These are phyloP conservation scores for Moricandia moricandioides DNA, from an alignment of 345 rosid genomes.

Conservation along the genomic window DNA sequence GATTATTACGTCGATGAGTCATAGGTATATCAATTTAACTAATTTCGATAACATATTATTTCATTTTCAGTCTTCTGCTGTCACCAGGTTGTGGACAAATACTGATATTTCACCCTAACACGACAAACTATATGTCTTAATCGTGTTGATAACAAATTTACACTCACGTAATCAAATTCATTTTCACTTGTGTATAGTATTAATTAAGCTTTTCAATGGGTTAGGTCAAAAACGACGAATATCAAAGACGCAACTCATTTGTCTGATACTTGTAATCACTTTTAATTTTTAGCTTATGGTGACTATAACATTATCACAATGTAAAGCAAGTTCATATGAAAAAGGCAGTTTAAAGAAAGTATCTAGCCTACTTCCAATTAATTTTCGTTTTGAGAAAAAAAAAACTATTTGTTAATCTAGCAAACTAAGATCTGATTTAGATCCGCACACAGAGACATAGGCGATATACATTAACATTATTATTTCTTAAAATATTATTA, in stretches of 20 bases:
- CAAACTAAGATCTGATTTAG: neutral
- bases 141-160: conserved; percentile 29
- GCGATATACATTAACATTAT: neutral
- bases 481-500: neutral
- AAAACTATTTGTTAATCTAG: neutral
- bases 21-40: conserved; percentile 10
- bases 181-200: conserved; percentile 6
- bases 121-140: conserved; percentile 31
- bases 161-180: conserved; percentile 26
- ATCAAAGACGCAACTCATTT: conserved; percentile 13
- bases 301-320: neutral
- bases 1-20: conserved; percentile 34
- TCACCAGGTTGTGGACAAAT: conserved; percentile 30
- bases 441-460: neutral
- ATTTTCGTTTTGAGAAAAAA: neutral
- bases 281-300: neutral
- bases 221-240: conserved; percentile 20
- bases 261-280: conserved; percentile 15
- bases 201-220: conserved; percentile 13
- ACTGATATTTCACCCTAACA: conserved; percentile 15
- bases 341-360: neutral
- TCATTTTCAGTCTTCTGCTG: conserved; percentile 31
- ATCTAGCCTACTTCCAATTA: conserved; percentile 13
- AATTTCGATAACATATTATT: conserved; percentile 7
- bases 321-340: neutral